Conservation (phyloP, 2,329 filamentous ascomycete species). For the Pyrenochaeta sp. region DNA sequence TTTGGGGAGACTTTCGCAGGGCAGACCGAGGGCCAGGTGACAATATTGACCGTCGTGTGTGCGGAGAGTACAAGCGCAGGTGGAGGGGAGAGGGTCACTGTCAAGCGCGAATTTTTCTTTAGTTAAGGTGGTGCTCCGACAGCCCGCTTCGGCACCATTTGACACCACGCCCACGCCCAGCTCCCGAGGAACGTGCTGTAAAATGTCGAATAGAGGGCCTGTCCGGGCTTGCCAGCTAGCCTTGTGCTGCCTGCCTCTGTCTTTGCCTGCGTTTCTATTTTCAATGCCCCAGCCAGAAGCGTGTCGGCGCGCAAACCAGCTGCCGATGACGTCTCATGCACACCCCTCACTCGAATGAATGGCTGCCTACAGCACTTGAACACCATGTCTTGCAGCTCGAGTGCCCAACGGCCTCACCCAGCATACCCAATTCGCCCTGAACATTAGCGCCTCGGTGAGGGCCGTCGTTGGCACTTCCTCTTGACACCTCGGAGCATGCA, state of each 20-base stretch:
- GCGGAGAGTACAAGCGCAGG: constrained; percentile 36
- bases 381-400: background rate
- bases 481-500: constrained; percentile 20
- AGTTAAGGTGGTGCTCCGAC: constrained; percentile 24
- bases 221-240: constrained; percentile 3
- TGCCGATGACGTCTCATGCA: constrained; percentile 27
- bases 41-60: constrained; percentile 48
- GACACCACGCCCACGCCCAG: constrained; percentile 14
- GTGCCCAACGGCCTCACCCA: background rate
- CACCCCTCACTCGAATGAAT: constrained; percentile 10
- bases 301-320: constrained; percentile 14
- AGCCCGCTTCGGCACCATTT: constrained; percentile 25
- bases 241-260: background rate
- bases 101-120: constrained; percentile 30
- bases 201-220: constrained; percentile 1
- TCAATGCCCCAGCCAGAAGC: constrained; percentile 7
- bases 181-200: constrained; percentile 24
- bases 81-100: constrained; percentile 31
- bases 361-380: constrained; percentile 9
- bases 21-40: constrained; percentile 36
- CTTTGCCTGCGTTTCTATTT: constrained; percentile 4
- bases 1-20: constrained; percentile 28
- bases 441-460: constrained; percentile 20
- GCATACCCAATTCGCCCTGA: background rate
- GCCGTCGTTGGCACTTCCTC: constrained; percentile 17